Conservation (phyloP, 331 rosid species). For the Acacia pycnantha region DNA sequence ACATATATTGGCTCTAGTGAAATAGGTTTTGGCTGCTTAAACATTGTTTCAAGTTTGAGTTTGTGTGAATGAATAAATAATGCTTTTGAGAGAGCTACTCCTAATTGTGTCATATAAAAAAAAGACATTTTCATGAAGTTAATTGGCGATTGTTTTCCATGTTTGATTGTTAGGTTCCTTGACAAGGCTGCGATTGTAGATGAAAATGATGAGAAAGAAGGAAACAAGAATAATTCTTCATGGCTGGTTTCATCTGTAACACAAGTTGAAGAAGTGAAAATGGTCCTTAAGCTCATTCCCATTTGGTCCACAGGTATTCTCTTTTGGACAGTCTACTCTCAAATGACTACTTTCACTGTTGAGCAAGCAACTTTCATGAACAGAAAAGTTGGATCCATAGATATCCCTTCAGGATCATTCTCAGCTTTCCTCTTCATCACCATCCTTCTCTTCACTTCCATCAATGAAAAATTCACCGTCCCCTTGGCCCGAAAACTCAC, state of each 20-base stretch:
- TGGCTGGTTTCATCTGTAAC: slow-evolving; percentile 83
- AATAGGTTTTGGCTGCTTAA: no score
- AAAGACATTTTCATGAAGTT: not conserved
- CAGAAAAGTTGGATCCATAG: slow-evolving; percentile 53
- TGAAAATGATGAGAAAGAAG: slow-evolving; percentile 38
- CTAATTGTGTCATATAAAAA: no score
- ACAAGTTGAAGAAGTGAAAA: slow-evolving; percentile 85
- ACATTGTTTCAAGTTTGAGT: no score
- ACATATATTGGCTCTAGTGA: no score
- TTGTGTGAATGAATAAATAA: no score
- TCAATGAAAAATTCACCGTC: slow-evolving; percentile 71
- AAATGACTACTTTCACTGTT: slow-evolving; percentile 86
- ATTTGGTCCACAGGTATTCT: slow-evolving; percentile 96
- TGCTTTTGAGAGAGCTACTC: no score
- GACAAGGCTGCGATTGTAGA: slow-evolving; percentile 94
- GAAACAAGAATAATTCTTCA: slow-evolving; percentile 41
- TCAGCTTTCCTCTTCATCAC: slow-evolving; percentile 74
- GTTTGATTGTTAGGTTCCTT: slow-evolving; percentile 51
- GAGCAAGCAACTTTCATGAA: slow-evolving; percentile 97
- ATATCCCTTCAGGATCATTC: slow-evolving; percentile 77
- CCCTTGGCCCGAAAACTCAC: slow-evolving; percentile 83
- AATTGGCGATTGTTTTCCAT: slow-evolving; percentile 11
- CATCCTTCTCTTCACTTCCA: slow-evolving; percentile 79
- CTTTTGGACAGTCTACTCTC: slow-evolving; percentile 94
- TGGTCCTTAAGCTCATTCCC: slow-evolving; percentile 83